These are phyloP conservation scores for Chlamydomonas incerta DNA, from an alignment of 139 green algal species.

Conservation along the genomic window DNA sequence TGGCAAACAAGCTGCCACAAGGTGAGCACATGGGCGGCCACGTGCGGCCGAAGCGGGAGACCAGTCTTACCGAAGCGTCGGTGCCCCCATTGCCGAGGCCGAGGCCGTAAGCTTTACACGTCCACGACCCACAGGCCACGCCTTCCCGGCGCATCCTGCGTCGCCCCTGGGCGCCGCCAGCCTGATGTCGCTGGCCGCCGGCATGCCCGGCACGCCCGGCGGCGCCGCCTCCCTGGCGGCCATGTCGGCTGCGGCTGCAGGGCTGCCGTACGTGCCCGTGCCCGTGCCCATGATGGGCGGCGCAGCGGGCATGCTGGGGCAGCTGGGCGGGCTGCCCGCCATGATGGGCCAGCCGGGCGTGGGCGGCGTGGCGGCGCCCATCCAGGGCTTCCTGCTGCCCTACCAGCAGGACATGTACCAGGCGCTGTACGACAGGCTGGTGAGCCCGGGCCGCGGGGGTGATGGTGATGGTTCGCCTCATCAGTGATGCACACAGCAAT, in stretches of 20 bases:
- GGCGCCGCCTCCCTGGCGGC: neutral
- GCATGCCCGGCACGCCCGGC: neutral
- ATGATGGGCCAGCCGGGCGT: neutral
- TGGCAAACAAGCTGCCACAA: neutral
- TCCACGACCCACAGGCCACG: neutral
- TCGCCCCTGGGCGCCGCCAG: neutral
- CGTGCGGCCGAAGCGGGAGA: no score
- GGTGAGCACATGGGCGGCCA: no score
- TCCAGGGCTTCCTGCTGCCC: slow-evolving; percentile 57
- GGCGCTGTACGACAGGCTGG: slow-evolving; percentile 39
- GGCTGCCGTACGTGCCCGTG: neutral
- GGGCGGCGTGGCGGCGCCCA: neutral
- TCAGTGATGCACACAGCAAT: no score
- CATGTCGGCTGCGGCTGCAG: neutral
- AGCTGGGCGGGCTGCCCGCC: neutral
- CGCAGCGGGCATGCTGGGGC: neutral
- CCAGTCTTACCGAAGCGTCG: no score
- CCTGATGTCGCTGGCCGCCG: neutral
- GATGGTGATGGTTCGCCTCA: no score
- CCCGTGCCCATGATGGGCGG: neutral
- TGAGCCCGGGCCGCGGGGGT: neutral
- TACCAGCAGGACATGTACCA: slow-evolving; percentile 50
- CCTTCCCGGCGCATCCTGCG: neutral
- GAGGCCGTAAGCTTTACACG: no score
- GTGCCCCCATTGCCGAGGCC: no score